A percentile compares a stretch with the other conserved stretches of the same genome.
These are phyloP conservation scores for Hirsutella thompsonii DNA, from an alignment of 2,329 filamentous ascomycete genomes.

Conservation along the genomic window DNA sequence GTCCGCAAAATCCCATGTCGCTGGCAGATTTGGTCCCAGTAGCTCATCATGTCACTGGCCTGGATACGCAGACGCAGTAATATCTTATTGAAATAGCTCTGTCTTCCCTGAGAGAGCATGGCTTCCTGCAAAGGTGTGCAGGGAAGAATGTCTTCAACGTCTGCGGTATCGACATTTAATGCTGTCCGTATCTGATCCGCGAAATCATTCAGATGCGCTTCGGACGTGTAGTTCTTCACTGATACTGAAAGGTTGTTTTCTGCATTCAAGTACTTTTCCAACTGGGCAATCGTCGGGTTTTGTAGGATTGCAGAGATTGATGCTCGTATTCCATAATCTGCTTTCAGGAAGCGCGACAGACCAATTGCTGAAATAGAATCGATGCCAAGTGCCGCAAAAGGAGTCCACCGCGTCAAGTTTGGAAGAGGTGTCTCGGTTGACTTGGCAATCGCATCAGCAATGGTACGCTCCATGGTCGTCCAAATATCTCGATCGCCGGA, in stretches of 20 bases:
- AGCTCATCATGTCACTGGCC: slow-evolving; percentile 32
- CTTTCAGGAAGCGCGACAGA: slow-evolving; percentile 45
- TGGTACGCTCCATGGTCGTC: slow-evolving; percentile 38
- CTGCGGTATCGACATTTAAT: slow-evolving; percentile 10
- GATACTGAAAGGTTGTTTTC: neutral
- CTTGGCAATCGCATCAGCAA: slow-evolving; percentile 42
- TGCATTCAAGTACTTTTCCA: slow-evolving; percentile 27
- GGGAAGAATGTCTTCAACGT: slow-evolving; percentile 49
- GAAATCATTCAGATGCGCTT: slow-evolving; percentile 14
- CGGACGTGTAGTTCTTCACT: slow-evolving; percentile 8
- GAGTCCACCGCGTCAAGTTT: slow-evolving; percentile 49
- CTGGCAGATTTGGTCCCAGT: slow-evolving; percentile 49
- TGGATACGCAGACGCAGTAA: slow-evolving; percentile 46
- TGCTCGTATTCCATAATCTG: slow-evolving; percentile 30
- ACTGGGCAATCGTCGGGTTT: slow-evolving; percentile 49
- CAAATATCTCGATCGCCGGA: slow-evolving; percentile 26
- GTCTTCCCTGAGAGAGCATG: slow-evolving; percentile 51
- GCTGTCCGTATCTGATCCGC: neutral
- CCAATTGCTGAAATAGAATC: slow-evolving; percentile 75
- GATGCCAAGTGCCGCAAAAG: slow-evolving; percentile 66
- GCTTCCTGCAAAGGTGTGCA: slow-evolving; percentile 82
- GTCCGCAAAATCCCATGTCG: slow-evolving; percentile 71
- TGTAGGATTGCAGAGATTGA: slow-evolving; percentile 59
- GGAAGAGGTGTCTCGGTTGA: slow-evolving; percentile 30
- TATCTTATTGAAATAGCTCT: slow-evolving; percentile 62